A percentile compares a stretch with the other conserved stretches of the same genome.
Evolutionary conservation across 306 rosid species (phyloP).

Genomic region (Luffa acutangula): DNA sequence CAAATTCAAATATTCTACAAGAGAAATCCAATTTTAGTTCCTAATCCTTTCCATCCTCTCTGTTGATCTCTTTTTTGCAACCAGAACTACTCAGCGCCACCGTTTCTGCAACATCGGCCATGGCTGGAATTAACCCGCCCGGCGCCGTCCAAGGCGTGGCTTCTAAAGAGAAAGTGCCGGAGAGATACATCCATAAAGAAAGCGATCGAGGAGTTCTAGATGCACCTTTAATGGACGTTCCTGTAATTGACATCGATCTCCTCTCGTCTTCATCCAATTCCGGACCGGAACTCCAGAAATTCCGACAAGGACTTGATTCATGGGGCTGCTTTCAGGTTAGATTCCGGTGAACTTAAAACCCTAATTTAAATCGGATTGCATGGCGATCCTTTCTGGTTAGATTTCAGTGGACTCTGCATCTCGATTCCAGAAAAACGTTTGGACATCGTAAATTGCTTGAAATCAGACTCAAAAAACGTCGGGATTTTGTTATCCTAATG

Average conservation of each 20-base stretch:
- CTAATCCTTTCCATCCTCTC: no score
- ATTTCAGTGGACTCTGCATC: not conserved
- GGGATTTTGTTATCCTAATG: not conserved
- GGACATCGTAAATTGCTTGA: not conserved
- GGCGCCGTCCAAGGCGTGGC: not conserved
- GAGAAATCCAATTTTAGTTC: not conserved
- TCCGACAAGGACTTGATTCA: constrained; percentile 13
- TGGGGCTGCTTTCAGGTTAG: constrained; percentile 36
- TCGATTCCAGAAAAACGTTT: not conserved
- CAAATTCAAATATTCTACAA: not conserved
- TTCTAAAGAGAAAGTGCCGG: constrained; percentile 19
- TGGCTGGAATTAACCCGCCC: not conserved
- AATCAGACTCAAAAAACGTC: not conserved
- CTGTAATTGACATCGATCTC: constrained; percentile 22
- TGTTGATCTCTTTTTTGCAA: not conserved
- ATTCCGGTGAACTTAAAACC: not conserved
- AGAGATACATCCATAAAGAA: constrained; percentile 20
- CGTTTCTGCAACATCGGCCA: not conserved
- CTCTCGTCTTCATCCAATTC: constrained; percentile 8
- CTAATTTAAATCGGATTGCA: not conserved
- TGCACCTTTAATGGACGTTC: constrained; percentile 14
- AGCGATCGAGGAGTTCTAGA: constrained; percentile 14
- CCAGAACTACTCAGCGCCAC: not conserved
- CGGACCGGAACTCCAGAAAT: constrained; percentile 9
- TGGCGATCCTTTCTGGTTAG: not conserved